Base-by-base conservation (phyloP, 345 rosid genomes). In the Hirschfeldia incana region DNA sequence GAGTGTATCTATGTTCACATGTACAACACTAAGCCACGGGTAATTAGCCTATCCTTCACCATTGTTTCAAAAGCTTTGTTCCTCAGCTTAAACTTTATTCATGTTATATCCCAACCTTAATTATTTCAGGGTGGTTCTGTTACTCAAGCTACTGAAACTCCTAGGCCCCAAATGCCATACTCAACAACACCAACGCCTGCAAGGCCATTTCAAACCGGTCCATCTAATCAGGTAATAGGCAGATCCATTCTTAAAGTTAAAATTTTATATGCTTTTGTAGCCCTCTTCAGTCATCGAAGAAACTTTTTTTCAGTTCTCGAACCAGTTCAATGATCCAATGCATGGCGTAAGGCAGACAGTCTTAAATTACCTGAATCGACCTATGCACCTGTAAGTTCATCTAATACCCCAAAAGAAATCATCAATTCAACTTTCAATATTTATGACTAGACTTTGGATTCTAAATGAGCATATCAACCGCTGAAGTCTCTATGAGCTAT, bases 1-100 rank as follows among this genome's bases (percentile, higher is more conserved):
- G 99, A 95, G 88, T 95, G 98, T 67, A 88, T 92, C 69, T 95
- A 85, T 78, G 98, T 95, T 75, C 98, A 91, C 70, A 60, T 85
- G 82, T 87, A 89, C 81, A 90, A 95, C 86, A 85, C 88, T 78
- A 92, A 78, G 84, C 72, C 85, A 78, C 88, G 84, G 97, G 99
- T 95, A 91, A 91, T 72, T 70, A 74, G 34, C 80, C 78, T 62
- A 57, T 36, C 57, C 26, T 58, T 57, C 28, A 7, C 42, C 8
- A 4, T 4, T 4, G 33, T 42, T 68, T 30, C 7, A 70, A 21
- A 21, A 70, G 15, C 64, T 67, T 73, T 74, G 29, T 53, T 69
- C 68, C 30, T 17, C 42, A 46, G 21, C 69, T 13, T 70, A 6
- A 69, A 55, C 9, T 39, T 39, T 49, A 9, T 21, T 65, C 64